phyloP scores from a whole-genome alignment of 768 basidiomycete species.

The Pluteus cervinus region DNA sequence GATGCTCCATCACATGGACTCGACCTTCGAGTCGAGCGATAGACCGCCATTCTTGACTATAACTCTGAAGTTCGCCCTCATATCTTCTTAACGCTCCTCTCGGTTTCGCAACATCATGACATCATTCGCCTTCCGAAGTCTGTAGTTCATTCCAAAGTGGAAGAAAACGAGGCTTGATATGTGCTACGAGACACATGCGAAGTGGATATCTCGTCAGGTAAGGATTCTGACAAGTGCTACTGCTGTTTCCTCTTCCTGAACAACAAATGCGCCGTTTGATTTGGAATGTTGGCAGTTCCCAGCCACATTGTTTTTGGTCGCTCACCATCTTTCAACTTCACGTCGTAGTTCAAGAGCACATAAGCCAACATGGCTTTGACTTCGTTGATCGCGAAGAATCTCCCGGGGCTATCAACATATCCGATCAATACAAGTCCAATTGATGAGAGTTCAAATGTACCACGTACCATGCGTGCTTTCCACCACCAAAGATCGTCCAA shows the following conservation, averaged over 20 bases:
- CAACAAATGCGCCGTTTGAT: slow-evolving; percentile 25
- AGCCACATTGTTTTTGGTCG: slow-evolving; percentile 11
- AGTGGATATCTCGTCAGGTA: no score
- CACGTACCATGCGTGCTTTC: slow-evolving; percentile 16
- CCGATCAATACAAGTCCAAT: not conserved
- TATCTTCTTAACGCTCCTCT: no score
- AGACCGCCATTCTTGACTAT: no score
- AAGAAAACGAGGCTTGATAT: no score
- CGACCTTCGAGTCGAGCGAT: no score
- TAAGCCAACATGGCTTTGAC: slow-evolving; percentile 27
- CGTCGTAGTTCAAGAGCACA: slow-evolving; percentile 27
- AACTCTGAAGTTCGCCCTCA: no score
- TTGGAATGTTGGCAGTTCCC: slow-evolving; percentile 16
- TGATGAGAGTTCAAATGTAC: not conserved
- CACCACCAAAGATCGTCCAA: slow-evolving; percentile 28
- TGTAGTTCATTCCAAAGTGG: no score
- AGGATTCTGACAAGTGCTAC: no score
- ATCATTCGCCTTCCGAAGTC: no score
- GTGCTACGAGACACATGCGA: no score
- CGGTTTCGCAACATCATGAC: no score
- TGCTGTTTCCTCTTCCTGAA: slow-evolving; percentile 26
- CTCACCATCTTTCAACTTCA: slow-evolving; percentile 21
- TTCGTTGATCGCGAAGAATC: slow-evolving; percentile 30
- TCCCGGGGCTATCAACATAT: slow-evolving; percentile 17
- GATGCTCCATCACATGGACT: no score